phyloP scores from a whole-genome alignment of 2,329 filamentous ascomycete species.

The Penicillium sp. region DNA sequence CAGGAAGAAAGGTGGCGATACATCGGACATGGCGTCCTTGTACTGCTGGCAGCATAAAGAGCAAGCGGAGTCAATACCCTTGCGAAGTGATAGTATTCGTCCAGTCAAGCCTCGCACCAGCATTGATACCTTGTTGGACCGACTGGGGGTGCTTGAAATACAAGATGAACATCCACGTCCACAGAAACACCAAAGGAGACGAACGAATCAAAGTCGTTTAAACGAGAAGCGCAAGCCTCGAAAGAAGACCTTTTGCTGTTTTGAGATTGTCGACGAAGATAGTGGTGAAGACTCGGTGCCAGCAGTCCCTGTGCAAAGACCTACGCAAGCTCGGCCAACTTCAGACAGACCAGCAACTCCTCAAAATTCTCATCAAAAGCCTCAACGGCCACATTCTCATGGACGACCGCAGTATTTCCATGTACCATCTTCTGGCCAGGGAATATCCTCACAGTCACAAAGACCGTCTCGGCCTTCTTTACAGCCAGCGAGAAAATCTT shows the following conservation, averaged over 20 bases:
- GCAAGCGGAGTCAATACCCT: constrained; percentile 52
- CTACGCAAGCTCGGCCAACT: constrained; percentile 7
- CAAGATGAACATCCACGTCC: constrained; percentile 31
- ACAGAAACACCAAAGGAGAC: constrained; percentile 6
- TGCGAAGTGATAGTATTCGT: constrained; percentile 13
- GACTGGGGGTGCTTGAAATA: constrained; percentile 68
- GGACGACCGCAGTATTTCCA: constrained; percentile 6
- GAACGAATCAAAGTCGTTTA: constrained; percentile 7
- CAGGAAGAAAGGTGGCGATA: constrained; percentile 23
- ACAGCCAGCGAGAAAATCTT: constrained; percentile 11
- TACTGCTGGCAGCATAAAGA: constrained; percentile 97
- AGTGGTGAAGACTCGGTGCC: constrained; percentile 24
- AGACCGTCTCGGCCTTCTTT: constrained; percentile 11
- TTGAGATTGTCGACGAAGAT: constrained; percentile 26
- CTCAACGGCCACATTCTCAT: constrained; percentile 1
- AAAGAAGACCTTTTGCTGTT: constrained; percentile 30
- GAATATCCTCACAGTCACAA: constrained; percentile 7
- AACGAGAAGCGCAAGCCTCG: constrained; percentile 15
- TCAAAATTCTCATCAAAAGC: constrained; percentile 8
- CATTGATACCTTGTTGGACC: constrained; percentile 77
- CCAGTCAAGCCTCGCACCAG: constrained; percentile 64
- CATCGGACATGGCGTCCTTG: constrained; percentile 38
- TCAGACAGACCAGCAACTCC: constrained; percentile 4
- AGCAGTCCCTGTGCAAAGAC: constrained; percentile 21
- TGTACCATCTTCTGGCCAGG: constrained; percentile 8